A percentile compares a stretch with the other conserved stretches of the same genome.
Evolutionary conservation across 345 rosid genomes (phyloP).

Genomic region (Populus alba): DNA sequence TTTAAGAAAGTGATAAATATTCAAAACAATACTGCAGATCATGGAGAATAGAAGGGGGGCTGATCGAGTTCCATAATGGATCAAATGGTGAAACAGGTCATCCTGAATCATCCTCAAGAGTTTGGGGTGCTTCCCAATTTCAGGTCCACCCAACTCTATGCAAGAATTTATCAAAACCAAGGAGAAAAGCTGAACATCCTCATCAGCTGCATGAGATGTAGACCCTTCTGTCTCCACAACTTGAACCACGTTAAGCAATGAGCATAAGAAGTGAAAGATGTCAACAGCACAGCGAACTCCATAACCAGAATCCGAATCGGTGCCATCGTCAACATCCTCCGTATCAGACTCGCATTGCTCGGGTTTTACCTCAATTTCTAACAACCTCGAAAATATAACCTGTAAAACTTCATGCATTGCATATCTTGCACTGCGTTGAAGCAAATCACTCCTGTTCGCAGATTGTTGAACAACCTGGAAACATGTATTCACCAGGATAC

Average conservation of each 20-base stretch:
- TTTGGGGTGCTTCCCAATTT: slow-evolving; percentile 65
- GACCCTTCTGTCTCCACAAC: slow-evolving; percentile 64
- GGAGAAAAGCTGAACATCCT: slow-evolving; percentile 67
- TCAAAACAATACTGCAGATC: slow-evolving; percentile 86
- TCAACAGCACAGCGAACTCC: slow-evolving; percentile 71
- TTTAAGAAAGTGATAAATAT: slow-evolving; percentile 78
- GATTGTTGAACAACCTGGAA: slow-evolving; percentile 89
- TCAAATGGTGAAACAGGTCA: slow-evolving; percentile 77
- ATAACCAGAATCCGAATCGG: slow-evolving; percentile 43
- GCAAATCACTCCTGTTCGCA: slow-evolving; percentile 62
- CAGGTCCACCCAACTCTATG: slow-evolving; percentile 77
- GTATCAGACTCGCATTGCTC: slow-evolving; percentile 65
- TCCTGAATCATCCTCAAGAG: slow-evolving; percentile 78
- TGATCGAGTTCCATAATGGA: slow-evolving; percentile 74
- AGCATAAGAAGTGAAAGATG: slow-evolving; percentile 78
- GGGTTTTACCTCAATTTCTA: slow-evolving; percentile 53
- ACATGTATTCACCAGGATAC: slow-evolving; percentile 81
- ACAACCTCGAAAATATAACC: slow-evolving; percentile 64
- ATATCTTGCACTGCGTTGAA: slow-evolving; percentile 70
- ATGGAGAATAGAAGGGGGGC: slow-evolving; percentile 74
- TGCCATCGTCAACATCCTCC: slow-evolving; percentile 40
- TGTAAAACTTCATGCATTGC: slow-evolving; percentile 86
- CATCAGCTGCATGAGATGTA: slow-evolving; percentile 47
- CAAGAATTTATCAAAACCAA: slow-evolving; percentile 71
- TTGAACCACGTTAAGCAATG: slow-evolving; percentile 69